These are phyloP conservation scores for Stylonectria norvegica DNA, from an alignment of 2,329 filamentous ascomycete species.

Conservation along the genomic window DNA sequence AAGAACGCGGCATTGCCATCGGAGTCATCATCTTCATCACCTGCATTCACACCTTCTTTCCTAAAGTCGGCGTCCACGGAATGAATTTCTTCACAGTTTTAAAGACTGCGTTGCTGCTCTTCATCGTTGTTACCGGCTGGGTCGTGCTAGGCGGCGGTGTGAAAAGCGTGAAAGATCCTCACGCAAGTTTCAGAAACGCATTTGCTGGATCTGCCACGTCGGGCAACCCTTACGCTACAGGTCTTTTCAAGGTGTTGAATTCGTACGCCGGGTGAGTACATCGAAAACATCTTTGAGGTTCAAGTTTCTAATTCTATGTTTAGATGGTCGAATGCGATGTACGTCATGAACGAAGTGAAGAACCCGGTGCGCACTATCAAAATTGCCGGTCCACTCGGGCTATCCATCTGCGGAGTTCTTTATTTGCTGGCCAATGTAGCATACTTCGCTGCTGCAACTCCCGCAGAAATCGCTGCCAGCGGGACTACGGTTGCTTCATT, in stretches of 20 bases:
- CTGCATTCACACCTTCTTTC: conserved; percentile 56
- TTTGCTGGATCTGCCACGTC: too few species aligned
- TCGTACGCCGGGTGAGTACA: conserved; percentile 65
- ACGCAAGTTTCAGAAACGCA: too few species aligned
- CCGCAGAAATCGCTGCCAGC: conserved; percentile 63
- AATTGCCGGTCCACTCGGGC: conserved; percentile 56
- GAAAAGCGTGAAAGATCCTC: conserved; percentile 3
- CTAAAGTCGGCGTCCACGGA: conserved; percentile 53
- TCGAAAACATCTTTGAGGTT: too few species aligned
- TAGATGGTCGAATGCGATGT: conserved; percentile 66
- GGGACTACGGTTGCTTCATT: conserved; percentile 66
- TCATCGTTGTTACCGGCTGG: conserved; percentile 33
- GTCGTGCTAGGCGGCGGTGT: too few species aligned
- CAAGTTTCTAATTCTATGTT: too few species aligned
- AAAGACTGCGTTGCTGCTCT: conserved; percentile 56
- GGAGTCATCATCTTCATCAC: conserved; percentile 55
- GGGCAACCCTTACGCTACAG: conserved; percentile 59
- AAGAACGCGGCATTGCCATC: conserved; percentile 55
- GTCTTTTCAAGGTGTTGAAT: conserved; percentile 67
- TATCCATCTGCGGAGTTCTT: conserved; percentile 58
- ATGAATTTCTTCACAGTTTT: conserved; percentile 60
- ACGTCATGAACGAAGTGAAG: conserved; percentile 68
- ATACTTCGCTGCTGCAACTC: conserved; percentile 61
- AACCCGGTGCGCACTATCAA: conserved; percentile 65
- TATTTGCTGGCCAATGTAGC: conserved; percentile 64